These are phyloP conservation scores for Pelagomonas calceolata DNA, from an alignment of 108 stramenopile genomes.

Conservation along the genomic window DNA sequence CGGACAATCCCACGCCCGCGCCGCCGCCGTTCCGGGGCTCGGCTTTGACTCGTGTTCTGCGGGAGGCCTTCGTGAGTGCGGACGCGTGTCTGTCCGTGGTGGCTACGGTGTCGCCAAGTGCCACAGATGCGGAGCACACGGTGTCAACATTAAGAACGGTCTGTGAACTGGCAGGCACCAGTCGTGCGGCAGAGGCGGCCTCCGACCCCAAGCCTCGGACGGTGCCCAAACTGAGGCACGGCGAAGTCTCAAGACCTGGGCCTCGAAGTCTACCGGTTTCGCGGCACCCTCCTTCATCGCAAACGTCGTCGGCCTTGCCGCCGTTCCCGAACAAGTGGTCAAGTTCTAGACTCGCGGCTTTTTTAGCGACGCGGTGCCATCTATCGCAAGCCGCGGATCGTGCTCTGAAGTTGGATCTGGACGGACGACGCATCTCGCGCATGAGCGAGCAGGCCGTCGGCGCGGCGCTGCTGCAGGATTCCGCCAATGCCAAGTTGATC, in stretches of 20 bases:
- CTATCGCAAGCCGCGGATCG: not conserved
- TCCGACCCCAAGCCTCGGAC: not conserved
- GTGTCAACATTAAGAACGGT: constrained; percentile 53
- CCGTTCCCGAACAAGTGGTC: not conserved
- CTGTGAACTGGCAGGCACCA: not conserved
- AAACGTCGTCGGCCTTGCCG: not conserved
- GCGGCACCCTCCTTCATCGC: not conserved
- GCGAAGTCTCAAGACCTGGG: no score
- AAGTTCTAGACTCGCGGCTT: not conserved
- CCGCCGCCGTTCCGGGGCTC: constrained; percentile 35
- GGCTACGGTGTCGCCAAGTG: constrained; percentile 47
- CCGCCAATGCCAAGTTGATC: not conserved
- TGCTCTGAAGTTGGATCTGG: not conserved
- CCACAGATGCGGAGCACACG: constrained; percentile 57
- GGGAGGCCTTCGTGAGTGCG: constrained; percentile 42
- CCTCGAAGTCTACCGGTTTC: not conserved
- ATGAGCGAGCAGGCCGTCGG: not conserved
- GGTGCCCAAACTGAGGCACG: not conserved
- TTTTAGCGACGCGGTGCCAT: not conserved
- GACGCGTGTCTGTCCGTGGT: constrained; percentile 44
- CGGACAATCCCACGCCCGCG: constrained; percentile 7
- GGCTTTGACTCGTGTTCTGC: constrained; percentile 52
- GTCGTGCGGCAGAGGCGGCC: not conserved
- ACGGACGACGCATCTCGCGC: not conserved
- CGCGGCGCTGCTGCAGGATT: not conserved